Evolutionary conservation across 305 asterid species (phyloP).

Genomic region (Fraxinus angustifolia): DNA sequence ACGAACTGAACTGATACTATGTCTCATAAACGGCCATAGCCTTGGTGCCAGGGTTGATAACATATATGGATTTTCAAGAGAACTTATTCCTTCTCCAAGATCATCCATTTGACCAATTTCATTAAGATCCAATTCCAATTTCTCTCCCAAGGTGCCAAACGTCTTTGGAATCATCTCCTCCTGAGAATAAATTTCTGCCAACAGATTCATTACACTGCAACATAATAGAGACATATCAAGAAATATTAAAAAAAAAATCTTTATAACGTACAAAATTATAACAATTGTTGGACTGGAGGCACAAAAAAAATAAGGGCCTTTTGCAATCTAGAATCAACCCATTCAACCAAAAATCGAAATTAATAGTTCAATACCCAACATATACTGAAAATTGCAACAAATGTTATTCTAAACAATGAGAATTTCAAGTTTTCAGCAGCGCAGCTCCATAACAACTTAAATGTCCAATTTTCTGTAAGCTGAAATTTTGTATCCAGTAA

Average conservation of each 20-base stretch:
- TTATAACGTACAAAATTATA: background rate
- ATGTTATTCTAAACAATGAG: background rate
- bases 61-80: slow-evolving; percentile 72
- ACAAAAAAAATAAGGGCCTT: slow-evolving; percentile 5
- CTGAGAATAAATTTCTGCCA: slow-evolving; percentile 98
- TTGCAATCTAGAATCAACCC: background rate
- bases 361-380: slow-evolving; percentile 9
- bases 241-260: slow-evolving; percentile 21
- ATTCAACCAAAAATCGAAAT: background rate
- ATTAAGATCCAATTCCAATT: slow-evolving; percentile 75
- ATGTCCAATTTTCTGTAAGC: background rate
- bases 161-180: slow-evolving; percentile 91
- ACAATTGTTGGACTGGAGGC: background rate
- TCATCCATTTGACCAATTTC: slow-evolving; percentile 54
- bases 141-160: slow-evolving; percentile 42
- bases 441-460: background rate
- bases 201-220: slow-evolving; percentile 96
- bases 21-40: slow-evolving; percentile 99
- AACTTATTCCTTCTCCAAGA: slow-evolving; percentile 59
- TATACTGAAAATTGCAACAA: background rate
- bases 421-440: background rate
- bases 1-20: slow-evolving; percentile 92
- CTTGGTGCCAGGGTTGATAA: slow-evolving; percentile 89
- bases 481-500: background rate
- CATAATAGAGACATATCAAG: slow-evolving; percentile 28